Evolutionary conservation across 1,139 yeast species (phyloP).

Genomic region (Williopsis jadinii): DNA sequence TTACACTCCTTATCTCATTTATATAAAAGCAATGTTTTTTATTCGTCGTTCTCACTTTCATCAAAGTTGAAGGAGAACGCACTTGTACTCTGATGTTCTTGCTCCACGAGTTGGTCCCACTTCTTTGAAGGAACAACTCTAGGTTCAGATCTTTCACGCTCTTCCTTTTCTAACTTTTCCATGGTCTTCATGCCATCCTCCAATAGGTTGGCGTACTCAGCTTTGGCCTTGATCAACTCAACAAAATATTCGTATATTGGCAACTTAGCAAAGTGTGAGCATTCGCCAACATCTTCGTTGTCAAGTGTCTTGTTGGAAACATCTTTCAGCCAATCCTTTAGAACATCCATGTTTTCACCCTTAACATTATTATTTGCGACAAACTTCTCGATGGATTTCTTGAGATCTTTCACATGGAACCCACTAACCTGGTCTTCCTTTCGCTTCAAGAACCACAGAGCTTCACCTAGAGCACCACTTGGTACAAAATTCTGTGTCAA

Average conservation of each 20-base stretch:
- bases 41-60: constrained; percentile 11
- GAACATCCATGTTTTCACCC: constrained; percentile 14
- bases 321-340: constrained; percentile 22
- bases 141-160: constrained; percentile 16
- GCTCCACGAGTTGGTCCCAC: constrained; percentile 25
- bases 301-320: constrained; percentile 17
- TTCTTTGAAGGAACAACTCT: constrained; percentile 20
- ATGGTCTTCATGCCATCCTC: constrained; percentile 30
- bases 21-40: too few species aligned
- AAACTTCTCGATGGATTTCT: constrained; percentile 30
- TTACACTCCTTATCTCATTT: not conserved
- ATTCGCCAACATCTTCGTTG: constrained; percentile 37
- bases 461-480: constrained; percentile 45
- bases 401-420: constrained; percentile 52
- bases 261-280: constrained; percentile 29
- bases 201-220: constrained; percentile 27
- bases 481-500: constrained; percentile 88
- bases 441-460: constrained; percentile 58
- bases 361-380: constrained; percentile 12
- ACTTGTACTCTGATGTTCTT: constrained; percentile 1
- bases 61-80: constrained; percentile 21
- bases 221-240: constrained; percentile 32
- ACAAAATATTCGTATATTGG: constrained; percentile 56
- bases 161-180: constrained; percentile 24
- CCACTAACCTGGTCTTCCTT: constrained; percentile 74